These are phyloP conservation scores for Pseudoscleropodium purum DNA, from an alignment of 225 moss, liverwort and hornwort species.

Conservation along the genomic window DNA sequence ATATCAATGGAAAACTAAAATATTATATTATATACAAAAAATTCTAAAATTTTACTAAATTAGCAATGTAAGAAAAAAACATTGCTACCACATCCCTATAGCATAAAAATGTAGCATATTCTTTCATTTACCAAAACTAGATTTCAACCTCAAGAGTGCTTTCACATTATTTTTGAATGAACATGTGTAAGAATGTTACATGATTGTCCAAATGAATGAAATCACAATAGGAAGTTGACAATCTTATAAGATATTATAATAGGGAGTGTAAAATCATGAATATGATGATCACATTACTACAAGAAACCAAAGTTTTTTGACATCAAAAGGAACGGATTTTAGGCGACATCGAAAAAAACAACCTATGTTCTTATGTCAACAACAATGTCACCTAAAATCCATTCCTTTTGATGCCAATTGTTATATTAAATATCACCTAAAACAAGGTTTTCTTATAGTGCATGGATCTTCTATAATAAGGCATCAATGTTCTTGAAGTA, in stretches of 20 bases:
- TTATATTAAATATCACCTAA: too few relatives aligned
- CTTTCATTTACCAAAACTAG: accelerated
- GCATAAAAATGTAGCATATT: neutral
- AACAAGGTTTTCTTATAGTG: too few relatives aligned
- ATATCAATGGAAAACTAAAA: neutral
- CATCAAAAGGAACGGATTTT: too few relatives aligned
- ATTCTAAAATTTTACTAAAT: neutral
- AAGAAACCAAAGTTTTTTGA: too few relatives aligned
- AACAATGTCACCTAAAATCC: too few relatives aligned
- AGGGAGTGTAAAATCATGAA: too few relatives aligned
- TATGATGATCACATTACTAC: too few relatives aligned
- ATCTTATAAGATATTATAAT: neutral
- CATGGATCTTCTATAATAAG: neutral
- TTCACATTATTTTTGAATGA: neutral
- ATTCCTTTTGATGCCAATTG: too few relatives aligned
- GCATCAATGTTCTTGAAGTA: neutral
- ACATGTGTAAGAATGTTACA: neutral
- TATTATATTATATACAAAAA: neutral
- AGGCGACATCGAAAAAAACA: too few relatives aligned
- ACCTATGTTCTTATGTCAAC: too few relatives aligned
- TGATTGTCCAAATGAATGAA: neutral
- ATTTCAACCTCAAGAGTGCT: neutral
- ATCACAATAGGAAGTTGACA: neutral
- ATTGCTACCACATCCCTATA: neutral
- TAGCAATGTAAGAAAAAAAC: neutral